Evolutionary conservation across 257 asterid species (phyloP), one percentile per base, ranked within the genome.

Genomic region (Linderniella brevidens): DNA sequence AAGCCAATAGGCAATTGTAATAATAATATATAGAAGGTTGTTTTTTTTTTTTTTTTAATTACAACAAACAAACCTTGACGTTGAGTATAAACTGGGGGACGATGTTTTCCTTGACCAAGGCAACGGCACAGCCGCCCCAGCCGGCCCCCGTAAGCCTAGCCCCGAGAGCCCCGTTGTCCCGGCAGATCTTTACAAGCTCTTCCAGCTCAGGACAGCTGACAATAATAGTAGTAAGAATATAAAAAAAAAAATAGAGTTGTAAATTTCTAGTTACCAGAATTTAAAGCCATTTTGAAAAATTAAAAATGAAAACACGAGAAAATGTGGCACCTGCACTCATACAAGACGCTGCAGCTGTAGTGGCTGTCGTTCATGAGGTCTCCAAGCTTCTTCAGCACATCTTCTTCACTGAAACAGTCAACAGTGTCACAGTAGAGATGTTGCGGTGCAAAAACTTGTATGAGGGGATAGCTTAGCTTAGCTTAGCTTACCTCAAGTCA

Each of bases 41-140:
- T n/a, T n/a, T n/a, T n/a, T n/a, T n/a, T n/a, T n/a, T n/a, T n/a
- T n/a, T n/a, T n/a, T n/a, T n/a, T n/a, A n/a, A n/a, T n/a, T n/a
- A n/a, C n/a, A n/a, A 6, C 32, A 6, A 2, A 25, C 3, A 25
- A 32, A 79, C 94, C 92, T 90, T 90, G 76, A 85, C 64, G 62
- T 85, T 85, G 15, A 79, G 94, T 54, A 90, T 90, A 55, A 85
- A 90, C 32, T 77, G 86, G n/a, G 93, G 96, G 35, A 85, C 86
- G 9, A 67, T 63, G 48, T 55, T 75, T 63, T 90, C 99, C 68
- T 81, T 81, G 51, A 90, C 99, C n/a, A 90, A 68, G n/a, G 96
- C 93, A 20, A 90, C 99, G 0, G 86, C 82, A 65, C 99, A 90
- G 19, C 96, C 99, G 45, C 99, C 99, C 99, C 99, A 90, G 56